Base-by-base conservation (phyloP, 2,329 filamentous ascomycete genomes). In the Arthrobotrys megalospora region DNA sequence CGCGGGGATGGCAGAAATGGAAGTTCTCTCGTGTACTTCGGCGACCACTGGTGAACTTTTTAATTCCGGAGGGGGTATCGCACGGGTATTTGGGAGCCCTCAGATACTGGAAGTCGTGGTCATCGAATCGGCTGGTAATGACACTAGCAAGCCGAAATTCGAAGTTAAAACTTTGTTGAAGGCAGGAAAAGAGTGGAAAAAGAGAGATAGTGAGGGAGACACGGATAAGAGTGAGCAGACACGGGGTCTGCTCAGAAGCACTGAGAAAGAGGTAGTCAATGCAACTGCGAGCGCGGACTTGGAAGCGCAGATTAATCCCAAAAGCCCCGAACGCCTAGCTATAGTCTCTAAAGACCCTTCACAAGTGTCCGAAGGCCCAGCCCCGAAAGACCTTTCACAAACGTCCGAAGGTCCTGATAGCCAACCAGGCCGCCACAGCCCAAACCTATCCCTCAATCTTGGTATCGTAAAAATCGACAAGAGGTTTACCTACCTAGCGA, bases 391-490 rank as follows among this genome's bases (percentile, higher is more conserved):
- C 6, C 41, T 4, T 3, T 21, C 16, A 6, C 11, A 21, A 48
- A 21, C 11, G 11, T n/a, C 12, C 45, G 45, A 48, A 8, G 41
- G 14, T 5, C 34, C 5, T 11, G 34, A 36, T 36, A 36, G 34
- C 21, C 48, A 28, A 12, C 21, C 48, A 4, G 32, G 21, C n/a
- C 52, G 36, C 70, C 53, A 28, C 7, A 55, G 21, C 12, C 73
- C 73, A 3, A 80, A 79, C 34, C 36, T 79, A 0, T 76, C 68
- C 8, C 41, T 80, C 10, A 80, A 80, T 50, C 50, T 79, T 14
- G 75, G 79, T 3, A 80, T 80, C 11, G 76, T 50, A 7, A 70
- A 53, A 28, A 36, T 71, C 2, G 6, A 24, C 0, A 16, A 2
- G 6, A 38, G 1, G 21, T 36, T 70, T 10, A 48, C 71, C 14